Base-by-base conservation (phyloP, 352 stramenopile genomes). In the Phytopythium boreale region DNA sequence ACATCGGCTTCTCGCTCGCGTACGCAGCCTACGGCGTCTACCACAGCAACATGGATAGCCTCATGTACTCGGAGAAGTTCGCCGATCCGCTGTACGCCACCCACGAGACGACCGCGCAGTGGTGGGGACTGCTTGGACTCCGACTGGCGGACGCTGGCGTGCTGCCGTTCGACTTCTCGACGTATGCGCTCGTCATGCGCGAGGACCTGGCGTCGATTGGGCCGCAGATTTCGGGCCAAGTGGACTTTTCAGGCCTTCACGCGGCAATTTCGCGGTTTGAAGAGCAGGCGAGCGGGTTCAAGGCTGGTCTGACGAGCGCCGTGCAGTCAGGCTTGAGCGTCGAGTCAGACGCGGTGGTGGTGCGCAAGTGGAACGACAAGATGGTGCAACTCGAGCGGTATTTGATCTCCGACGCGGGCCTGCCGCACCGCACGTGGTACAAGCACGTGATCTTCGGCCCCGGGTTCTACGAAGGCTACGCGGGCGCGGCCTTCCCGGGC, bases 11-110 rank as follows among this genome's bases (percentile, higher is more conserved):
- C 59, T 64, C 43, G 2, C 19, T 78, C 12, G 37, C 62, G 4
- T 44, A 62, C 10, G 68, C 26, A 19, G 51, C 59, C 20, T 93
- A 93, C 63, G 88, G 87, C 29, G 74, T 80, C 37, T 96, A 97
- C 66, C 90, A 97, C 67, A 92, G 76, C 61, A 79, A 82, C 24
- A 97, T 96, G 77, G 88, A 97, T 65, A 93, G 77, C 39, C 81
- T 95, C 61, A 67, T 50, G 51, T 97, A 87, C 61, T 76, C 77
- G 53, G 84, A 88, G 62, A 79, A 39, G 53, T 79, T 72, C 61
- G 83, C 37, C 17, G 82, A 95, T 49, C 83, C 85, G 39, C 63
- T 70, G n/a, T 94, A 84, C 52, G 69, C 62, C 14, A 82, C 82
- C 12, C 80, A 93, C 53, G 66, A 63, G 0, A 77, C 77, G 20